Percentiles rank a stretch among this genome's conserved stretches.
phyloP scores from a whole-genome alignment of 805 yeast species.

The Soucietia sequanensis region DNA sequence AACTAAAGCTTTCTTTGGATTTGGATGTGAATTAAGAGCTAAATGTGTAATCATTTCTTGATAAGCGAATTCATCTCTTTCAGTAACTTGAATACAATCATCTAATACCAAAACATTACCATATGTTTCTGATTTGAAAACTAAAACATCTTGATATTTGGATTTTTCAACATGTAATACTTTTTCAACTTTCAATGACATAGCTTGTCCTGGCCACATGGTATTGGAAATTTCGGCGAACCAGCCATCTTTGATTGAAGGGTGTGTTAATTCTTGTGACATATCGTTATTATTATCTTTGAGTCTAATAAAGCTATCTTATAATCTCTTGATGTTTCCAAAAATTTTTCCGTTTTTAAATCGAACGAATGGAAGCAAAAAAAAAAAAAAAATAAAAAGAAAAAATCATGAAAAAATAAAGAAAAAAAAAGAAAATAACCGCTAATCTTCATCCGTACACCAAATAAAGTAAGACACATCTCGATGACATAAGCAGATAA shows the following conservation, averaged over 20 bases:
- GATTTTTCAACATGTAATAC: slow-evolving; percentile 83
- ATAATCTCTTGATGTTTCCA: no score
- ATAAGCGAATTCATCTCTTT: slow-evolving; percentile 95
- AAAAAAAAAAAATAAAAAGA: background rate
- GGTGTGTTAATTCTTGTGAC: slow-evolving; percentile 49
- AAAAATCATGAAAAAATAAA: background rate
- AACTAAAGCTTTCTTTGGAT: slow-evolving; percentile 90
- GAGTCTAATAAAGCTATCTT: no score
- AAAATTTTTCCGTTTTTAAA: no score
- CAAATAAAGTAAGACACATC: no score
- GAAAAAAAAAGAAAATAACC: background rate
- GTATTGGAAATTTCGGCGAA: slow-evolving; percentile 92
- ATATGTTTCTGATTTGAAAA: slow-evolving; percentile 88
- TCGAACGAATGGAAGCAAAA: background rate
- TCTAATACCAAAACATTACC: slow-evolving; percentile 95
- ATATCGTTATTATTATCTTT: no score
- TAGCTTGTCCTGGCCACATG: slow-evolving; percentile 99
- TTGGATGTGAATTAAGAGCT: slow-evolving; percentile 89
- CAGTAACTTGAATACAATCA: slow-evolving; percentile 94
- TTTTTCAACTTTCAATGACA: slow-evolving; percentile 85
- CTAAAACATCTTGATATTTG: slow-evolving; percentile 88
- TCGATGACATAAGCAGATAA: no score
- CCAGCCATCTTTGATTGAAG: slow-evolving; percentile 83
- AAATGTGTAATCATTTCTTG: slow-evolving; percentile 98
- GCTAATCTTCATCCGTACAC: no score